Conservation (phyloP, 441 rosid genomes). For the Euphorbia celastroides region DNA sequence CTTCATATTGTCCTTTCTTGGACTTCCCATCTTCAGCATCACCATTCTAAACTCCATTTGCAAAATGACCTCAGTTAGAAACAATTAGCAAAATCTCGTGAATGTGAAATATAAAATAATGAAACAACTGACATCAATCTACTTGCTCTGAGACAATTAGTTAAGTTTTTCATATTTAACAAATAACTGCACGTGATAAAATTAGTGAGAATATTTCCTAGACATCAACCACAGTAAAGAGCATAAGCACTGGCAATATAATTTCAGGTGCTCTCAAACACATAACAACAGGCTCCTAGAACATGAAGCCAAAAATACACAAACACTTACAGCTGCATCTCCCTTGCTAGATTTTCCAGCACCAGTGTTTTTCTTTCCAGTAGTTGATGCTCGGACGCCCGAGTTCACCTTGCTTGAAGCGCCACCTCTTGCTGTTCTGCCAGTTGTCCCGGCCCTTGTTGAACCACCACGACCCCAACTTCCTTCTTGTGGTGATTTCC, state of each 20-base stretch:
- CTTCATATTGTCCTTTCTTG: constrained; percentile 79
- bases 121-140: neutral
- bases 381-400: constrained; percentile 57
- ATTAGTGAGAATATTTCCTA: neutral
- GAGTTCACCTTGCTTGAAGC: constrained; percentile 54
- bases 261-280: neutral
- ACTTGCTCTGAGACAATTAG: neutral
- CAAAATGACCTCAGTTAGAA: constrained; percentile 13
- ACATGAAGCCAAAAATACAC: neutral
- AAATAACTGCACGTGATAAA: neutral
- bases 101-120: constrained; percentile 1
- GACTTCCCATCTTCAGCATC: constrained; percentile 90
- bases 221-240: no score
- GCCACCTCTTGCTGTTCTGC: constrained; percentile 67
- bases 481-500: constrained; percentile 94
- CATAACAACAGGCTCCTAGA: neutral
- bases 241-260: no score
- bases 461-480: constrained; percentile 78
- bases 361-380: constrained; percentile 72
- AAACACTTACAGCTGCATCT: constrained; percentile 61
- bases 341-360: constrained; percentile 68
- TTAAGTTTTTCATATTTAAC: no score
- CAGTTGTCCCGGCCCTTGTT: constrained; percentile 50
- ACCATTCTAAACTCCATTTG: constrained; percentile 52
- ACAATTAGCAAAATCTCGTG: neutral